phyloP scores from a whole-genome alignment of 2,329 filamentous ascomycete genomes.

The Laburnicola sp. region DNA sequence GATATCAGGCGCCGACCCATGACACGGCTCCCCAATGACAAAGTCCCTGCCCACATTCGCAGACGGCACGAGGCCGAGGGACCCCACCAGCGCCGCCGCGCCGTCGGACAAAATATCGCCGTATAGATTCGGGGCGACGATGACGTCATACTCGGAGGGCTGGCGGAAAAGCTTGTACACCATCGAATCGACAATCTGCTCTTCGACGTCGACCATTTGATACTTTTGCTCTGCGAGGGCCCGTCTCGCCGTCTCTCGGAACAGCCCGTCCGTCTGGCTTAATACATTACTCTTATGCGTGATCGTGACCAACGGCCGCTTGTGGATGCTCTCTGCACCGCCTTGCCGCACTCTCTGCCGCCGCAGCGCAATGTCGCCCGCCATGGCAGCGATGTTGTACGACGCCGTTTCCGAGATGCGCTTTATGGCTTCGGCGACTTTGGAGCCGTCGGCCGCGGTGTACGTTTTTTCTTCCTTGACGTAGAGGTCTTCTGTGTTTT shows the following conservation, averaged over 20 bases:
- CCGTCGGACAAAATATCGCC: conserved; percentile 96
- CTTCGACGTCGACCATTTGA: conserved; percentile 70
- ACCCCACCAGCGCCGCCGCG: conserved; percentile 89
- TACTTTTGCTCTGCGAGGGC: conserved; percentile 71
- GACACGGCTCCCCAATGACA: conserved; percentile 96
- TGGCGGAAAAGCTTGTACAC: conserved; percentile 99
- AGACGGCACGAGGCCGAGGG: conserved; percentile 86
- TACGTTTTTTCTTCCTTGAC: conserved; percentile 94
- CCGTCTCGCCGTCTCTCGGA: conserved; percentile 76
- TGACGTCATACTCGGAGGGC: conserved; percentile 92
- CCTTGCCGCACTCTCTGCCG: conserved; percentile 76
- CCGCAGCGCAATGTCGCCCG: conserved; percentile 88
- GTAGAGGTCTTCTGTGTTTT: conserved; percentile 98
- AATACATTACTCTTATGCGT: conserved; percentile 99
- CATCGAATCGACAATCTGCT: conserved; percentile 99
- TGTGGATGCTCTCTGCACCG: conserved; percentile 63
- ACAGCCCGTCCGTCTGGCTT: conserved; percentile 93
- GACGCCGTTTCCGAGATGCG: conserved; percentile 87
- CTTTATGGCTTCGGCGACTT: conserved; percentile 97
- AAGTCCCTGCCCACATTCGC: conserved; percentile 95
- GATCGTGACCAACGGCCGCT: conserved; percentile 79
- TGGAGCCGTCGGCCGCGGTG: conserved; percentile 70
- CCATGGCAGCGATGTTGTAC: conserved; percentile 86
- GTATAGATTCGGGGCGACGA: conserved; percentile 96
- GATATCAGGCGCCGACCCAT: conserved; percentile 94